Evolutionary conservation across 371 early-diverging fungal species (phyloP), one percentile per base, ranked within the genome.

Genomic region (Mucor saturninus): DNA sequence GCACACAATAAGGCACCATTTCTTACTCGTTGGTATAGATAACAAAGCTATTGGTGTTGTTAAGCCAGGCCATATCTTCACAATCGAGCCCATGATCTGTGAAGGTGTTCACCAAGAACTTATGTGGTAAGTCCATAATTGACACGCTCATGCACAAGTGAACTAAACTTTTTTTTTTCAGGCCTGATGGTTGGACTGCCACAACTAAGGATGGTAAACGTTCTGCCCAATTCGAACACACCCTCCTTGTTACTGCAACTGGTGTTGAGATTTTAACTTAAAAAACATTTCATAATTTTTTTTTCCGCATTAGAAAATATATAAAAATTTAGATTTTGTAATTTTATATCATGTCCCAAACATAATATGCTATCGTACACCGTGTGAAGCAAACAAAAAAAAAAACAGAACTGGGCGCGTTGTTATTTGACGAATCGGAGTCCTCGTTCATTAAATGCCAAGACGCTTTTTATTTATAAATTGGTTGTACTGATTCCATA

Each of bases 221-320:
- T 29, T 95, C 95, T 26, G 98, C 99, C 1, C 99, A 99, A 83
- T 99, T 99, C 82, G 99, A 99, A 71, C 96, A 99, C 72, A 96
- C 97, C 9, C 74, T 99, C 57, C 83, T 97, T 35, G 91, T 99
- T 13, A 98, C 96, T 5, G 93, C 97, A 72, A 87, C 83, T 45
- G 97, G 98, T 29, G 91, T 91, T 39, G 98, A 98, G 74, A 83
- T 99, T 59, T 82, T 99, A 62, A 95, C 97, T 4, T 75, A 67
- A 45, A 39, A 21, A 21, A 21, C 21, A 21, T 50, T 26, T 32
- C 4, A 3, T 53, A 31, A 14, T 32, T 42, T 61, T 29, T 15
- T 43, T 15, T 52, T 42, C 35, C 21, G 43, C 45, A 14, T 45
- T 54, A 40, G 26, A 39, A 28, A 46, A 46, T 46, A 46, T 26